Percentiles rank a stretch among this genome's conserved stretches.
These are phyloP conservation scores for Dimocarpus longan DNA, from an alignment of 345 rosid genomes.

Conservation along the genomic window DNA sequence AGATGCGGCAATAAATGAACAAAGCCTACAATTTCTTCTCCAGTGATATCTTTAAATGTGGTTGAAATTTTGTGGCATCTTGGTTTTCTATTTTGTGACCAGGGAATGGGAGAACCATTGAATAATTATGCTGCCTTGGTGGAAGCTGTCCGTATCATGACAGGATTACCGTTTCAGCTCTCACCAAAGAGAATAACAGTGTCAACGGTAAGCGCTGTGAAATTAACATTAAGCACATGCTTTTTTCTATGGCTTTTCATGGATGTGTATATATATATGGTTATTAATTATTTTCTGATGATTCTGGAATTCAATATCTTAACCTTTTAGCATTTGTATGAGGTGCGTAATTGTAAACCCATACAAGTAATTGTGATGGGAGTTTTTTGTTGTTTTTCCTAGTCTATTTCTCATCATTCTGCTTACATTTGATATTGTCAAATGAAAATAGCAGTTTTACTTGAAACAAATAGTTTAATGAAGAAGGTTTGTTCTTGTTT, in stretches of 20 bases:
- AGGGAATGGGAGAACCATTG: slow-evolving; percentile 99
- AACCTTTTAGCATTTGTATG: not conserved
- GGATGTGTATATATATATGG: not conserved
- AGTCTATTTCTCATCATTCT: not conserved
- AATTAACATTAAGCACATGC: not conserved
- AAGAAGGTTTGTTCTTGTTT: not conserved
- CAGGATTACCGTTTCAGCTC: slow-evolving; percentile 75
- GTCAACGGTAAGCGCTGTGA: slow-evolving; percentile 66
- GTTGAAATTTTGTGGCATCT: slow-evolving; percentile 10
- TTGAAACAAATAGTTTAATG: not conserved
- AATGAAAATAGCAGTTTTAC: not conserved
- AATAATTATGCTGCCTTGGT: slow-evolving; percentile 86
- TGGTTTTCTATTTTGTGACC: slow-evolving; percentile 31
- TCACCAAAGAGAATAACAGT: slow-evolving; percentile 88
- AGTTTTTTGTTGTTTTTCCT: not conserved
- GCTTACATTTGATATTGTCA: not conserved
- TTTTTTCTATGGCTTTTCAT: not conserved
- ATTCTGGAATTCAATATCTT: not conserved
- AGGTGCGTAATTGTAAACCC: not conserved
- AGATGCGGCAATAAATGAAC: not conserved
- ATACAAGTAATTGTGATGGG: not conserved
- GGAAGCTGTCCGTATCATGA: slow-evolving; percentile 80
- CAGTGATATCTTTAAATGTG: not conserved
- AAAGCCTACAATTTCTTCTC: not conserved
- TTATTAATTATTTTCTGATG: not conserved